Percentiles rank a stretch among this genome's conserved stretches.
These are phyloP conservation scores for Mucor indicus DNA, from an alignment of 371 early-diverging fungal species.

Conservation along the genomic window DNA sequence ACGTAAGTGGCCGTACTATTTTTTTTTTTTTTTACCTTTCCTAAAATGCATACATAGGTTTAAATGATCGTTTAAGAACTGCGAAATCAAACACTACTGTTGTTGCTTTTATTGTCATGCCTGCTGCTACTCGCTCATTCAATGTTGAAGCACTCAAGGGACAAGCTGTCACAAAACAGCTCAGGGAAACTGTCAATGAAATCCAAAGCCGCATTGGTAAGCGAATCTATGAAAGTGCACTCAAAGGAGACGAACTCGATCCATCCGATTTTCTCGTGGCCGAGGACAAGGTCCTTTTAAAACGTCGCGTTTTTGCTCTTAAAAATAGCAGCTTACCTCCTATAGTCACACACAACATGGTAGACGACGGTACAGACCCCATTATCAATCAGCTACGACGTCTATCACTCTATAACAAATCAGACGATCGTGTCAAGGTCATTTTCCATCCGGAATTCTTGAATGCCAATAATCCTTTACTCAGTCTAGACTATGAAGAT, in stretches of 20 bases:
- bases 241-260: constrained; percentile 51
- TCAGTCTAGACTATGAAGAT: constrained; percentile 94
- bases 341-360: constrained; percentile 96
- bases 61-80: constrained; percentile 87
- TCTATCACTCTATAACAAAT: constrained; percentile 83
- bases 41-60: too few relatives aligned
- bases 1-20: too few relatives aligned
- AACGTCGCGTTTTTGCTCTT: constrained; percentile 89
- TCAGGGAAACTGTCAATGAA: constrained; percentile 87
- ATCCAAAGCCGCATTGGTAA: constrained; percentile 86
- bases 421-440: constrained; percentile 91
- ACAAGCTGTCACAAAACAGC: constrained; percentile 94
- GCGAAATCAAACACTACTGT: constrained; percentile 85
- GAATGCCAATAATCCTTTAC: constrained; percentile 89
- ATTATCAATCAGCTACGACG: constrained; percentile 81
- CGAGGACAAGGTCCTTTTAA: constrained; percentile 86
- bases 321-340: constrained; percentile 88
- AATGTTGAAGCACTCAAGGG: constrained; percentile 96
- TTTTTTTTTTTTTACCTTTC: neutral
- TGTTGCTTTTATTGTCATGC: constrained; percentile 94
- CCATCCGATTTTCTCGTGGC: constrained; percentile 67
- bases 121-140: constrained; percentile 84
- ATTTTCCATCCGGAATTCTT: constrained; percentile 97
- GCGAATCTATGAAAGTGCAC: constrained; percentile 84
- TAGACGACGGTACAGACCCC: constrained; percentile 82